phyloP scores from a whole-genome alignment of 2,329 filamentous ascomycete genomes.

The Nannizziopsis arthrosporioides region DNA sequence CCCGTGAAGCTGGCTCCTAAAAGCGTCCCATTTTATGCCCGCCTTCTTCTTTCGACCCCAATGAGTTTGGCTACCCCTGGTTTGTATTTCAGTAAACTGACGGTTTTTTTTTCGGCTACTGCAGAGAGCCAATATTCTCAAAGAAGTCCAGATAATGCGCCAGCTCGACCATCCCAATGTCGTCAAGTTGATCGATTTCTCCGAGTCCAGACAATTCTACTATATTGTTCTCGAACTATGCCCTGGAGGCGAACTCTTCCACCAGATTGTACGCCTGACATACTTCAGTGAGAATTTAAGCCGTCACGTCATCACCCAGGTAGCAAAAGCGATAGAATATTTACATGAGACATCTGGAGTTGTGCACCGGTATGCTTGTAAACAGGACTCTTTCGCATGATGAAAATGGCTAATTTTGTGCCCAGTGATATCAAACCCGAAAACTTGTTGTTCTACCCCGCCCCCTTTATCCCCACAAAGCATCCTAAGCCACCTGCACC shows the following conservation, averaged over 20 bases:
- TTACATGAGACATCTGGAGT: conserved; percentile 90
- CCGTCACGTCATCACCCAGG: conserved; percentile 85
- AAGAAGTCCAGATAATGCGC: conserved; percentile 98
- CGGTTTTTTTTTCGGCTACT: not conserved
- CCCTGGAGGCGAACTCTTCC: conserved; percentile 90
- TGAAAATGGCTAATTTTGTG: not conserved
- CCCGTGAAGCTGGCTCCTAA: conserved; percentile 14
- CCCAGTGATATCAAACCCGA: conserved; percentile 92
- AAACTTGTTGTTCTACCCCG: conserved; percentile 86
- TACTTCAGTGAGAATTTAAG: conserved; percentile 97
- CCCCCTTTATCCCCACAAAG: conserved; percentile 67
- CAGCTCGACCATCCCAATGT: conserved; percentile 94
- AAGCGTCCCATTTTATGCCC: not conserved
- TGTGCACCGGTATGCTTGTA: conserved; percentile 70
- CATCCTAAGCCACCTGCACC: conserved; percentile 67
- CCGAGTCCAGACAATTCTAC: conserved; percentile 88
- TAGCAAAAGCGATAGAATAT: conserved; percentile 88
- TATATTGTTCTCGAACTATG: conserved; percentile 95
- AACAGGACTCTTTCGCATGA: not conserved
- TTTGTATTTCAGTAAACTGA: not conserved
- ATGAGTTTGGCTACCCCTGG: not conserved
- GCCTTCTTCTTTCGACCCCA: conserved; percentile 1
- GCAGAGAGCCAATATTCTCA: conserved; percentile 69
- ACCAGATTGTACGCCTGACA: conserved; percentile 93
- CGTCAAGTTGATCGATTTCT: conserved; percentile 83